Base-by-base conservation (phyloP, 768 basidiomycete species). In the Psilocybe tampanensis region DNA sequence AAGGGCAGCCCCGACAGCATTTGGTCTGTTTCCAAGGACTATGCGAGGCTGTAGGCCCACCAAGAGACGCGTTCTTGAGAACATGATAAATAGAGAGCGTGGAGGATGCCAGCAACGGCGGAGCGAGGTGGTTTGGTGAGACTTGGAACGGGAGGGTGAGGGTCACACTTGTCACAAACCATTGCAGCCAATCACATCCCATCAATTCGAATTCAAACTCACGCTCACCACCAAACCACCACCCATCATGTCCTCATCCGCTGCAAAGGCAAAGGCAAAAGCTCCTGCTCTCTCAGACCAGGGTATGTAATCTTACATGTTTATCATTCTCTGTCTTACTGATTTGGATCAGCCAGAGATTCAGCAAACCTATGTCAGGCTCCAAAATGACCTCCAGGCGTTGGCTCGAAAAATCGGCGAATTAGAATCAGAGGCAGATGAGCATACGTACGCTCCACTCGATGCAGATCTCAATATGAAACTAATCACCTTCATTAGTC, bases 401-500 rank as follows among this genome's bases (percentile, higher is more conserved):
- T 75, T 98, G 23, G 94, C 94, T 34, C 85, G 88, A 61, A 98
- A 98, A 76, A 95, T 98, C 64, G 92, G 92, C 59, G 97, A 99
- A 73, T 81, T 99, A 29, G 97, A 99, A 71, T 86, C 89, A 62
- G 97, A 99, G 67, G 86, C 93, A 18, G 97, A 99, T 60, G 97
- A 99, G 69, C 95, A 99, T 71, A 80, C 82, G 96, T 95, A 60
- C 21, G 34, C 62, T 88, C 81, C 13, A 42, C 44, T 42, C 42
- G 34, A 22, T 56, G 18, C 32, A 13, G 15, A 22, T n/a, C 32
- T 41, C 13, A 32, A n/a, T 17, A n/a, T 7, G 43, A 48, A 45
- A 54, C 57, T 42, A 56, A 53, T 32, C 19, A 17, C 18, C 21
- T 47, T 11, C 18, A 60, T 22, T 60, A 98, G 95, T 41, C 79